Evolutionary conservation across 768 basidiomycete genomes (phyloP).

Genomic region (Phaeotremella skinneri): DNA sequence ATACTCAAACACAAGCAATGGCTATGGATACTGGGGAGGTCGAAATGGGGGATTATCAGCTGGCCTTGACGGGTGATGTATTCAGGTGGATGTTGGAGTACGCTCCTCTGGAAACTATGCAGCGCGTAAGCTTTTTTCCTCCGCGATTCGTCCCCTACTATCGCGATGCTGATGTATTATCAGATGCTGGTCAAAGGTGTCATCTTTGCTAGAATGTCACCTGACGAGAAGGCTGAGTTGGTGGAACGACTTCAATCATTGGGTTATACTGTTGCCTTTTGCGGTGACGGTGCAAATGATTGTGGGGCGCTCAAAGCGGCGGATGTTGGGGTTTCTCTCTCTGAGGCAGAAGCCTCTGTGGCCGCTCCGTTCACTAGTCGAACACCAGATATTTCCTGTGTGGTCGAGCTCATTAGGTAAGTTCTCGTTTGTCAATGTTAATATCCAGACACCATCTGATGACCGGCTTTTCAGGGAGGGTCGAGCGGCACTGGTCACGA

Average conservation of each 20-base stretch:
- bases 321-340: constrained; percentile 92
- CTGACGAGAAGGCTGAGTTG: constrained; percentile 98
- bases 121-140: constrained; percentile 63
- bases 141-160: neutral
- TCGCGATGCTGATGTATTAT: constrained; percentile 4
- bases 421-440: neutral
- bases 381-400: constrained; percentile 90
- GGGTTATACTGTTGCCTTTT: constrained; percentile 96
- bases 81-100: constrained; percentile 98
- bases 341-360: constrained; percentile 96
- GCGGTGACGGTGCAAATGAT: constrained; percentile 98
- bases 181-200: constrained; percentile 98
- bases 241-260: constrained; percentile 88
- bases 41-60: constrained; percentile 79
- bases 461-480: constrained; percentile 60
- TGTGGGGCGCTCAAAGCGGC: constrained; percentile 98
- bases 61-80: constrained; percentile 89
- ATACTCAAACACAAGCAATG: constrained; percentile 66
- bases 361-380: constrained; percentile 96
- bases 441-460: neutral
- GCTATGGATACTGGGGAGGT: constrained; percentile 65
- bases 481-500: constrained; percentile 90
- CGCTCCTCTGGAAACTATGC: constrained; percentile 87
- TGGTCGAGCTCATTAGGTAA: constrained; percentile 84
- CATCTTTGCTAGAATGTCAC: constrained; percentile 97